phyloP scores from a whole-genome alignment of 192 early-diverging fungal species.

The Backusella psychrophila region DNA sequence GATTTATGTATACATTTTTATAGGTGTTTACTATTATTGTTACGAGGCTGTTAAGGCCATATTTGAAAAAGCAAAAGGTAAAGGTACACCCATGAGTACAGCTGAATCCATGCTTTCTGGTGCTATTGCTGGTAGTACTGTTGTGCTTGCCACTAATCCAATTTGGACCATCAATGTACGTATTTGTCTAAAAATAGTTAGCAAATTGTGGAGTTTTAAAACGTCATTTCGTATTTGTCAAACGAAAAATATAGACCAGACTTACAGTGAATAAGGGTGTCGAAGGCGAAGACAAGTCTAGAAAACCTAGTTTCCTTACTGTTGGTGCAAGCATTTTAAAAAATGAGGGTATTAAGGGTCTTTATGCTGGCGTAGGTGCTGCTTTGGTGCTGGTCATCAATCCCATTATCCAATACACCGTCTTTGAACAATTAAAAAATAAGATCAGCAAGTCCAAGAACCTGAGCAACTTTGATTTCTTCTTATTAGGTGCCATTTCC shows the following conservation, averaged over 20 bases:
- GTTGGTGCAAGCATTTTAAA: conserved; percentile 76
- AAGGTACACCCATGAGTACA: conserved; percentile 69
- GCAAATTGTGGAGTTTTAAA: background rate
- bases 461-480: conserved; percentile 87
- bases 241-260: conserved; percentile 60
- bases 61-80: conserved; percentile 67
- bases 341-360: conserved; percentile 82
- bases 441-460: conserved; percentile 51
- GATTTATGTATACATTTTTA: background rate
- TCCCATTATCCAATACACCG: conserved; percentile 99
- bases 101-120: conserved; percentile 91
- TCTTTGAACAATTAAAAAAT: conserved; percentile 92
- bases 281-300: conserved; percentile 46
- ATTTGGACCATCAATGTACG: conserved; percentile 97
- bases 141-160: conserved; percentile 90
- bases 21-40: conserved; percentile 70
- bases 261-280: conserved; percentile 77
- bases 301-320: conserved; percentile 28
- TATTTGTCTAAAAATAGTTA: background rate
- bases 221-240: background rate
- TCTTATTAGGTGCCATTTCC: conserved; percentile 91
- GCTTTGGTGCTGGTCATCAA: conserved; percentile 98
- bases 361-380: conserved; percentile 92
- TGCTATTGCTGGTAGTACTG: conserved; percentile 85
- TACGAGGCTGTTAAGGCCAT: conserved; percentile 87